phyloP scores from a whole-genome alignment of 2,329 filamentous ascomycete species.

The Aspergillus pseudoviridinutans region DNA sequence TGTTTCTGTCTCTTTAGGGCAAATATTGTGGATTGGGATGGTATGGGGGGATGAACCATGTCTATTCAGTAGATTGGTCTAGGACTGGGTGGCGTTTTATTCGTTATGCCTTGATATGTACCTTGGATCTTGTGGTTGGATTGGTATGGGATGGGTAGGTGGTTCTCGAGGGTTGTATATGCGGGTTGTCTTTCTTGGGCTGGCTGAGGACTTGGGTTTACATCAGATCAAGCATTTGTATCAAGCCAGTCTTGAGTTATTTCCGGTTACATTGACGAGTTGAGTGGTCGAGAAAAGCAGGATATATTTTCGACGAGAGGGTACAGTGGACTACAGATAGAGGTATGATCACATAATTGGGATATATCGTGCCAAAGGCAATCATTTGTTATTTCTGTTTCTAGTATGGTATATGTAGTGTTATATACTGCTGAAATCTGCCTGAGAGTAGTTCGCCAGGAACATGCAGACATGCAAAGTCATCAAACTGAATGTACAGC shows the following conservation, averaged over 20 bases:
- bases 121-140: neutral
- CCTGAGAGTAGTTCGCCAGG: neutral
- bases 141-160: too few species aligned
- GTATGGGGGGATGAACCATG: too few species aligned
- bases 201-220: neutral
- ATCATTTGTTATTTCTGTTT: neutral
- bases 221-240: neutral
- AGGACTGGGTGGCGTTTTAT: neutral
- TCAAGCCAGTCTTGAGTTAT: neutral
- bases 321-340: neutral
- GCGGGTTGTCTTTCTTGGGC: neutral
- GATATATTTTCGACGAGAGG: neutral
- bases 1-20: neutral
- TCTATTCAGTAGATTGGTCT: too few species aligned
- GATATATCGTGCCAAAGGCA: neutral
- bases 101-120: neutral
- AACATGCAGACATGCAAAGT: neutral
- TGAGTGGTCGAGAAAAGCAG: too few species aligned
- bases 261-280: neutral
- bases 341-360: neutral
- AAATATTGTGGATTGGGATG: too few species aligned
- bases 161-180: neutral
- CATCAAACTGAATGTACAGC: conserved; percentile 1
- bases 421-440: neutral
- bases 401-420: neutral